Percentiles rank a stretch among this genome's conserved stretches.
These are phyloP conservation scores for Darksidea phi DNA, from an alignment of 495 filamentous ascomycete species.

Conservation along the genomic window DNA sequence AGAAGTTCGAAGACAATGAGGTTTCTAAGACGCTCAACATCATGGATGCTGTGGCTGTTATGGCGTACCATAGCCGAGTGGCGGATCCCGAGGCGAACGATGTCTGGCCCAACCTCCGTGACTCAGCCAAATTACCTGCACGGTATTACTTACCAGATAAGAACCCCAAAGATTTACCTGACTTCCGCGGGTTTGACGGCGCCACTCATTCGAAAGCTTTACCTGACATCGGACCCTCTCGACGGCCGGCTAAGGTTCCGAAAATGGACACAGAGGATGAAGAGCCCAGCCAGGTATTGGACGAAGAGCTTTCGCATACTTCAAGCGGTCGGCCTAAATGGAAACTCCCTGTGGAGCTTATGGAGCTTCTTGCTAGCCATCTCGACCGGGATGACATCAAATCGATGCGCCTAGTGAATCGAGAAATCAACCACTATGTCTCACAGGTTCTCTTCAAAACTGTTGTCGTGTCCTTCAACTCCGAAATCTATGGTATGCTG, in stretches of 20 bases:
- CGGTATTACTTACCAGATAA: slow-evolving; percentile 13
- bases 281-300: no score
- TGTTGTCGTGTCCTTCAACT: slow-evolving; percentile 55
- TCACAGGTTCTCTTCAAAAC: slow-evolving; percentile 50
- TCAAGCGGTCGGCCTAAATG: slow-evolving; percentile 18
- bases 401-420: slow-evolving; percentile 54
- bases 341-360: slow-evolving; percentile 53
- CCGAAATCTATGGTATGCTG: slow-evolving; percentile 52
- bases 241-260: slow-evolving; percentile 3
- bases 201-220: no score
- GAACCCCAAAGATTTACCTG: no score
- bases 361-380: slow-evolving; percentile 46
- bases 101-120: slow-evolving; percentile 32
- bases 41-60: slow-evolving; percentile 17
- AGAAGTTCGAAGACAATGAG: no score
- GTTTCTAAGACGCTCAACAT: slow-evolving; percentile 1
- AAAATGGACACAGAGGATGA: slow-evolving; percentile 1
- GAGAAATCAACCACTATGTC: slow-evolving; percentile 53
- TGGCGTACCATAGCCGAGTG: slow-evolving; percentile 17
- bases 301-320: neutral
- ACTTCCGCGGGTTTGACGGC: no score
- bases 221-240: no score
- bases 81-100: slow-evolving; percentile 26
- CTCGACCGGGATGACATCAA: slow-evolving; percentile 52
- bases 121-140: slow-evolving; percentile 18